A percentile compares a stretch with the other conserved stretches of the same genome.
These are phyloP conservation scores for Globisporangium nagaii DNA, from an alignment of 352 stramenopile species.

Conservation along the genomic window DNA sequence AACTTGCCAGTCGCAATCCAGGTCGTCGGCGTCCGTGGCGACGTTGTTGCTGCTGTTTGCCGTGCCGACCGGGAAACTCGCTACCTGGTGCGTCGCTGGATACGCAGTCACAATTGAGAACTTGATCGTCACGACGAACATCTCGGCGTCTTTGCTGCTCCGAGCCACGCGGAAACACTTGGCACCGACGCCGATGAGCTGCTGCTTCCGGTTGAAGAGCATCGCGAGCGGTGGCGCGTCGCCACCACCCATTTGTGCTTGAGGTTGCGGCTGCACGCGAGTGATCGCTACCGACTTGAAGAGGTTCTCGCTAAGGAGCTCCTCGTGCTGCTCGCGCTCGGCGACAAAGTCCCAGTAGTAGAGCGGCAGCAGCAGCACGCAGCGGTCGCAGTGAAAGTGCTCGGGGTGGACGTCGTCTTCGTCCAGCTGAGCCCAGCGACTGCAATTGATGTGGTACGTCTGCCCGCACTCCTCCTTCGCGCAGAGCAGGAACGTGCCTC, in stretches of 20 bases:
- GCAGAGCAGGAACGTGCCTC: slow-evolving; percentile 31
- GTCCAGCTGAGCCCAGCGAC: slow-evolving; percentile 44
- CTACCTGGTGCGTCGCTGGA: slow-evolving; percentile 29
- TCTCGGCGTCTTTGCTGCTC: slow-evolving; percentile 48
- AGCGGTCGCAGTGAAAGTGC: slow-evolving; percentile 47
- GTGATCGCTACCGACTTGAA: slow-evolving; percentile 39
- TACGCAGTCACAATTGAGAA: slow-evolving; percentile 18
- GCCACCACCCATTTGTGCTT: background rate
- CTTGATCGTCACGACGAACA: slow-evolving; percentile 35
- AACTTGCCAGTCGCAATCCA: slow-evolving; percentile 21
- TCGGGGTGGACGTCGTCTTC: slow-evolving; percentile 17
- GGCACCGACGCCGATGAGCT: slow-evolving; percentile 41
- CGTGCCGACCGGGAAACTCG: background rate
- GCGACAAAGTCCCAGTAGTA: slow-evolving; percentile 72
- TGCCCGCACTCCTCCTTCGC: slow-evolving; percentile 44
- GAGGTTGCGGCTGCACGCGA: slow-evolving; percentile 4
- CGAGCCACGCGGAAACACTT: slow-evolving; percentile 39
- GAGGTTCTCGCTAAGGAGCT: slow-evolving; percentile 38
- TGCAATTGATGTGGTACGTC: slow-evolving; percentile 61
- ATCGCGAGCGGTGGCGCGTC: slow-evolving; percentile 15
- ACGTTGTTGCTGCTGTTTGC: slow-evolving; percentile 5
- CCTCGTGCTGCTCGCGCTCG: slow-evolving; percentile 22
- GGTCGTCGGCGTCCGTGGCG: slow-evolving; percentile 5
- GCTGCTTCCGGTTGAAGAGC: slow-evolving; percentile 29
- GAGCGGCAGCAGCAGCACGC: slow-evolving; percentile 22